Conservation (phyloP, 2,329 filamentous ascomycete species). For the Chaetomiaceae sp. region DNA sequence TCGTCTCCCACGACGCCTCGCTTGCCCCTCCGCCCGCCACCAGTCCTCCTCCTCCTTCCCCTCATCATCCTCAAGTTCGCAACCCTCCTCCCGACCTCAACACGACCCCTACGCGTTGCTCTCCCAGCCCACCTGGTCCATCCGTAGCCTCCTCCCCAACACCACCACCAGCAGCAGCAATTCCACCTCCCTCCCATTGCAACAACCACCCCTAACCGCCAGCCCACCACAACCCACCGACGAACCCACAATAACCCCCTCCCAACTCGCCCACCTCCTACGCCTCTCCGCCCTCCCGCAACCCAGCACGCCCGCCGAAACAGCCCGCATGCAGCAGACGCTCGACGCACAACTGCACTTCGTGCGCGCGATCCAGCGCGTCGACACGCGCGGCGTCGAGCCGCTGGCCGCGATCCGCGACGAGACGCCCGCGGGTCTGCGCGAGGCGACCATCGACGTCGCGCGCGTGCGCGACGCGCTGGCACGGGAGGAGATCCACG, state of each 20-base stretch:
- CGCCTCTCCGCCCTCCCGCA: conserved; percentile 81
- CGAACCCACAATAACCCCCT: conserved; percentile 46
- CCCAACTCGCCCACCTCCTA: conserved; percentile 75
- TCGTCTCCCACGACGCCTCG: neutral
- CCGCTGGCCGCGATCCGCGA: conserved; percentile 77
- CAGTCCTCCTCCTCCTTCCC: conserved; percentile 1
- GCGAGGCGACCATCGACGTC: conserved; percentile 54
- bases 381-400: conserved; percentile 65
- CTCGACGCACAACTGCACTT: conserved; percentile 82
- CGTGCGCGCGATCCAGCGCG: conserved; percentile 74
- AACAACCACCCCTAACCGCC: too few relatives aligned
- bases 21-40: conserved; percentile 1
- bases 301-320: conserved; percentile 56
- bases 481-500: conserved; percentile 53
- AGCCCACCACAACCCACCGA: neutral
- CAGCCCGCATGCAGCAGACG: conserved; percentile 64
- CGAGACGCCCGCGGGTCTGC: conserved; percentile 55
- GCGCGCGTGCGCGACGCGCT: conserved; percentile 48
- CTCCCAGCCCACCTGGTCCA: conserved; percentile 69
- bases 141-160: conserved; percentile 57
- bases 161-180: neutral
- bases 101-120: conserved; percentile 38
- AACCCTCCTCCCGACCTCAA: neutral
- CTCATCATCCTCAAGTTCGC: neutral
- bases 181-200: too few relatives aligned